Evolutionary conservation across 75 land plant genomes (phyloP).

Genomic region (Sequoiadendron giganteum): DNA sequence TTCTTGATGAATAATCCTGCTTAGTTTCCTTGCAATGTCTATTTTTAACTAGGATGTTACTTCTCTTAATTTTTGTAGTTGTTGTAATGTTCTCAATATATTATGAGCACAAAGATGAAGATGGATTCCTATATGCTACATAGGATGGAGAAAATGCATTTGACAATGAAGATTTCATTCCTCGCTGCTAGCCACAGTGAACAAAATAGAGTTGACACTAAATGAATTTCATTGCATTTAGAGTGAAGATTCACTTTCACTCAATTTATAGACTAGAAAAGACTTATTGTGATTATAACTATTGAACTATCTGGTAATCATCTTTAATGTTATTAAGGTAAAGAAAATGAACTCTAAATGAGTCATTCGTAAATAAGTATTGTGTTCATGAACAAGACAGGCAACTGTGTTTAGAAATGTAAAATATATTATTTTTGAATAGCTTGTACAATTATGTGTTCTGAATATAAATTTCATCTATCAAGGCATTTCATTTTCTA

Average conservation of each 20-base stretch:
- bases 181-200: neutral
- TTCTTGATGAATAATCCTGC: neutral
- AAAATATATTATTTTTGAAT: neutral
- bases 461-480: neutral
- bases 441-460: neutral
- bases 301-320: neutral
- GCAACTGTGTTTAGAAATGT: neutral
- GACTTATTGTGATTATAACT: neutral
- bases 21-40: neutral
- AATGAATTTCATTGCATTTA: neutral
- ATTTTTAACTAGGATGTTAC: neutral
- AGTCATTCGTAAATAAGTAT: constrained; percentile 5
- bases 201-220: neutral
- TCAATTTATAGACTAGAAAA: neutral
- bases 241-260: neutral
- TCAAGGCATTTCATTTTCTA: no score
- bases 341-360: neutral
- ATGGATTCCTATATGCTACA: constrained; percentile 71
- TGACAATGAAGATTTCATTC: constrained; percentile 13
- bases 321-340: neutral
- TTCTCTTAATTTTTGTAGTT: constrained; percentile 39
- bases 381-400: neutral
- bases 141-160: constrained; percentile 72
- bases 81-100: constrained; percentile 68
- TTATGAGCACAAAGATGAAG: constrained; percentile 83